These are phyloP conservation scores for Aspergillus aculeatus DNA, from an alignment of 2,329 filamentous ascomycete species.

Conservation along the genomic window DNA sequence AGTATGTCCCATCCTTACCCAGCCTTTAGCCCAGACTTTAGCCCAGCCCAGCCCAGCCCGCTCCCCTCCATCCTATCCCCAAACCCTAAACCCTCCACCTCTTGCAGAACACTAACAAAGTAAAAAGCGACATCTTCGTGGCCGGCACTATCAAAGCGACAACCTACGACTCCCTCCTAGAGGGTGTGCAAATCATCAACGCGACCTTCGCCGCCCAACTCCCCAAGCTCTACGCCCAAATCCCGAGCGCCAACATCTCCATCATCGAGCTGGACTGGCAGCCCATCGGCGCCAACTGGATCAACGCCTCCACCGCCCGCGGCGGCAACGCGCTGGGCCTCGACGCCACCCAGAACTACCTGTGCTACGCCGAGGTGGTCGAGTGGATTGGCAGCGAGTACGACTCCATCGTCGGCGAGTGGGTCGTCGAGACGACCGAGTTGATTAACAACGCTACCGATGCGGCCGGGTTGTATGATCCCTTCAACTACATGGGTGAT, in stretches of 20 bases:
- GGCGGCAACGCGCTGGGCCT: conserved; percentile 31
- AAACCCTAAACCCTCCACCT: too few species aligned
- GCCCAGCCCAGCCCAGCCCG: too few species aligned
- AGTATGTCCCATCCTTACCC: conserved; percentile 18
- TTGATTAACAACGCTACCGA: conserved; percentile 29
- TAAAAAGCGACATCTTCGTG: conserved; percentile 34
- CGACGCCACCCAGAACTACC: conserved; percentile 36
- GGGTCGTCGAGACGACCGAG: conserved; percentile 33
- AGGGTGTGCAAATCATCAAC: conserved; percentile 42
- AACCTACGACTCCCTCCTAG: conserved; percentile 32
- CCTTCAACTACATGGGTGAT: conserved; percentile 39
- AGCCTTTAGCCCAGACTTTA: too few species aligned
- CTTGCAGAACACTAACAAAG: background rate
- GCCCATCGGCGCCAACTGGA: conserved; percentile 39
- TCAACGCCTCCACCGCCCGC: conserved; percentile 26
- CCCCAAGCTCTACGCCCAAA: conserved; percentile 36
- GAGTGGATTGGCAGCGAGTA: conserved; percentile 32
- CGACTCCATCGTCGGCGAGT: conserved; percentile 32
- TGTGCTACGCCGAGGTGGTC: conserved; percentile 41
- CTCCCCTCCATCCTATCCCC: too few species aligned
- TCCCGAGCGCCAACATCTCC: conserved; percentile 38
- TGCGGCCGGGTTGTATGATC: conserved; percentile 26
- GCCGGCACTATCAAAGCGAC: conserved; percentile 34
- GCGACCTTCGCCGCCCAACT: conserved; percentile 40
- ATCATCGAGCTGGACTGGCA: conserved; percentile 44